Percentiles rank a stretch among this genome's conserved stretches.
These are phyloP conservation scores for Coprinellus micaceus DNA, from an alignment of 768 basidiomycete species.

Conservation along the genomic window DNA sequence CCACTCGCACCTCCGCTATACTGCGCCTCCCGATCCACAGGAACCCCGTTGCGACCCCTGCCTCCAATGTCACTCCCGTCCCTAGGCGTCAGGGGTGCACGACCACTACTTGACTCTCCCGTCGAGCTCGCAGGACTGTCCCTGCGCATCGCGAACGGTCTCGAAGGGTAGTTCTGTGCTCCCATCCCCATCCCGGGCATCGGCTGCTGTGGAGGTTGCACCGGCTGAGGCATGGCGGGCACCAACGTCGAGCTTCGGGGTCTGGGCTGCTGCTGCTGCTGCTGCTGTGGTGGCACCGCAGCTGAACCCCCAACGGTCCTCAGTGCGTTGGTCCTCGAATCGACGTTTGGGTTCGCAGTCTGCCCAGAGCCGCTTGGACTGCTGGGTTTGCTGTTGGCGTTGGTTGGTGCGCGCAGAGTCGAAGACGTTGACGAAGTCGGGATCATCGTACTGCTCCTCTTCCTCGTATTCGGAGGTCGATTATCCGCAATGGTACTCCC, in stretches of 20 bases:
- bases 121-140: slow-evolving; percentile 83
- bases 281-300: not conserved
- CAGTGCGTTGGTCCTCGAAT: slow-evolving; percentile 13
- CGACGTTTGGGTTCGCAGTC: slow-evolving; percentile 1
- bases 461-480: slow-evolving; percentile 19
- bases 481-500: not conserved
- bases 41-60: slow-evolving; percentile 11
- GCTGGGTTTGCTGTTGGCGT: slow-evolving; percentile 7
- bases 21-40: slow-evolving; percentile 9
- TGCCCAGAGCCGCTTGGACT: not conserved
- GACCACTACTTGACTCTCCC: slow-evolving; percentile 78
- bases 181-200: too few species aligned
- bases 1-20: slow-evolving; percentile 17
- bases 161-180: slow-evolving; percentile 26
- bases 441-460: slow-evolving; percentile 40
- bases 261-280: slow-evolving; percentile 13
- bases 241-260: slow-evolving; percentile 43
- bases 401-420: slow-evolving; percentile 17
- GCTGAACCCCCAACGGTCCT: slow-evolving; percentile 12
- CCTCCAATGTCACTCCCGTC: slow-evolving; percentile 67
- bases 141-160: slow-evolving; percentile 56
- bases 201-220: slow-evolving; percentile 24
- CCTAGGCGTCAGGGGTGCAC: slow-evolving; percentile 69
- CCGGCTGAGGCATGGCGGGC: slow-evolving; percentile 24
- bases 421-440: slow-evolving; percentile 26